These are phyloP conservation scores for Crithidia expoeki DNA, from an alignment of 208 protist genomes.

Conservation along the genomic window DNA sequence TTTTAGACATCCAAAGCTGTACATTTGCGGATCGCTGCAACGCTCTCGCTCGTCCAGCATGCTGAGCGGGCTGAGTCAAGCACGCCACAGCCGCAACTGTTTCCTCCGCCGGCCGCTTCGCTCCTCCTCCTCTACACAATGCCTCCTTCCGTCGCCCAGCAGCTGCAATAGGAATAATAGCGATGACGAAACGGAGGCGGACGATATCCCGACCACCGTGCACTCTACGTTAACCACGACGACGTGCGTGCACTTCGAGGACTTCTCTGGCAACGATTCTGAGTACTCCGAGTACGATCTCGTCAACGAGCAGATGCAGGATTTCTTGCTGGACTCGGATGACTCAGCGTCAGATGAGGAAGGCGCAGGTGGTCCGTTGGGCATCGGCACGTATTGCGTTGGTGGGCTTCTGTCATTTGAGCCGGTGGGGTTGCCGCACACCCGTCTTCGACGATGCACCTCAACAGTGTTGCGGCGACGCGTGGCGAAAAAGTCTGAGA, in stretches of 20 bases:
- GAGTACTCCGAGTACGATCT: constrained; percentile 73
- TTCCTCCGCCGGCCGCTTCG: constrained; percentile 35
- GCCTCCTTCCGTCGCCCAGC: constrained; percentile 16
- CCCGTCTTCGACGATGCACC: constrained; percentile 8
- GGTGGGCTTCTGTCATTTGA: constrained; percentile 9
- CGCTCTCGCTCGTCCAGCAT: constrained; percentile 14
- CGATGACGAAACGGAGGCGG: not conserved
- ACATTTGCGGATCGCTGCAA: constrained; percentile 4
- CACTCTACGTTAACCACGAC: constrained; percentile 7
- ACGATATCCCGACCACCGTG: not conserved
- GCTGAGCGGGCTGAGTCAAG: constrained; percentile 6
- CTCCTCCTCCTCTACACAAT: constrained; percentile 24
- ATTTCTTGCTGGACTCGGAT: constrained; percentile 55
- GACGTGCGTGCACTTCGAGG: not conserved
- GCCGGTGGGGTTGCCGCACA: not conserved
- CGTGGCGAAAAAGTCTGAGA: constrained; percentile 38
- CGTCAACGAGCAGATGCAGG: constrained; percentile 76
- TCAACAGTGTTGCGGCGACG: constrained; percentile 18
- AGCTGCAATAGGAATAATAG: too few species aligned
- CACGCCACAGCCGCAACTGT: constrained; percentile 22
- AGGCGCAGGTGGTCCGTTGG: constrained; percentile 26
- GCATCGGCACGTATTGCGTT: constrained; percentile 12
- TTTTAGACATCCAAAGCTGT: constrained; percentile 15
- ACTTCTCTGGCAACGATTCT: constrained; percentile 41
- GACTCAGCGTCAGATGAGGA: constrained; percentile 35